Evolutionary conservation across 164 flowering plant genomes (phyloP).

Genomic region (Piper longum): DNA sequence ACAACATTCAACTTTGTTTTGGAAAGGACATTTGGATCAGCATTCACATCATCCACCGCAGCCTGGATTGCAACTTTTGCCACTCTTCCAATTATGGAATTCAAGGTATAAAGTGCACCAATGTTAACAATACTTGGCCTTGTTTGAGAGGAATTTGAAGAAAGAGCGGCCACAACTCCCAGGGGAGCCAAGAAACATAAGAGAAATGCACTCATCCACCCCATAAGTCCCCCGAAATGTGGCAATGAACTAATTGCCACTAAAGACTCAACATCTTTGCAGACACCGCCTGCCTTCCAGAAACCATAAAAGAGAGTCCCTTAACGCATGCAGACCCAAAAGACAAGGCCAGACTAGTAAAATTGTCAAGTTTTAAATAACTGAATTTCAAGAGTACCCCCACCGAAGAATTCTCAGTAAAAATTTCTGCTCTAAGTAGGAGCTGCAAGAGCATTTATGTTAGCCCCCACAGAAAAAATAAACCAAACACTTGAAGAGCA

Average conservation of each 20-base stretch:
- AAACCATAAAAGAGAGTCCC: not conserved
- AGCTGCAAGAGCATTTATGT: too few species aligned
- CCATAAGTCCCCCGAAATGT: slow-evolving; percentile 1
- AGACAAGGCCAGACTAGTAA: too few species aligned
- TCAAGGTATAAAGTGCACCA: slow-evolving; percentile 46
- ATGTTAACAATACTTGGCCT: slow-evolving; percentile 40
- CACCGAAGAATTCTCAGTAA: too few species aligned
- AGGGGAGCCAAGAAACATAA: slow-evolving; percentile 13
- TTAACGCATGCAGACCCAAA: not conserved
- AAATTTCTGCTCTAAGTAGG: too few species aligned
- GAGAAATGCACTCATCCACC: slow-evolving; percentile 6
- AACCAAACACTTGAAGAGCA: too few species aligned
- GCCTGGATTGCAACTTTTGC: slow-evolving; percentile 46
- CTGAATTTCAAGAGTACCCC: too few species aligned
- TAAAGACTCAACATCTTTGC: slow-evolving; percentile 8
- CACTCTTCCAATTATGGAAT: slow-evolving; percentile 57
- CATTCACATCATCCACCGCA: slow-evolving; percentile 69
- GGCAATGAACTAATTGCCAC: slow-evolving; percentile 4
- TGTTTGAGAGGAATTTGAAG: slow-evolving; percentile 15
- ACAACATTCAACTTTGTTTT: slow-evolving; percentile 34
- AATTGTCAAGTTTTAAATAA: too few species aligned
- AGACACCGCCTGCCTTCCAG: not conserved
- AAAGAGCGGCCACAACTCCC: slow-evolving; percentile 14
- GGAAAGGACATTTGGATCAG: slow-evolving; percentile 37
- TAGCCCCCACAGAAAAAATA: too few species aligned